Evolutionary conservation across 2,329 filamentous ascomycete genomes (phyloP), one percentile per base, ranked within the genome.

Genomic region (Epichloe scottii): DNA sequence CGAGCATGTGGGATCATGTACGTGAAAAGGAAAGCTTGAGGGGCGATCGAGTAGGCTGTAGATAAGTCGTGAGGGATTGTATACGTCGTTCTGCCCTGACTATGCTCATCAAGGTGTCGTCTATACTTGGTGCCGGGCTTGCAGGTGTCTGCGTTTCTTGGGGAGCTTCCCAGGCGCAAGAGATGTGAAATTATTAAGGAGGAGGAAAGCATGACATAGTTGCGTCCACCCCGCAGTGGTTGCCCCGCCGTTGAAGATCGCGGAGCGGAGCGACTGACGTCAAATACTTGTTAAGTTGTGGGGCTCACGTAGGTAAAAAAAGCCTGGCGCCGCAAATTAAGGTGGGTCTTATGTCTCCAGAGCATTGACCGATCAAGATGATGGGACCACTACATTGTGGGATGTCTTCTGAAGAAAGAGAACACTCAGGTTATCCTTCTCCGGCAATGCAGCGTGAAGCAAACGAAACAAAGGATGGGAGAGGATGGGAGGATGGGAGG

Each of bases 71-170:
- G 17, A 64, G 48, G 14, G 55, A 56, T 53, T 53, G 56, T 17
- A 63, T 58, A 26, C 59, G 60, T 48, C 58, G 59, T 5, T 51
- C 49, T 19, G 60, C 59, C 57, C 60, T 58, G 50, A 51, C 35
- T 51, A 54, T 40, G 52, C 53, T 63, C 62, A 63, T 64, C 42
- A 50, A 48, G 47, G 50, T 41, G 38, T 17, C 5, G 17, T 37
- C 12, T 15, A 11, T 23, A 38, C 15, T 26, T 14, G 43, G 45
- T n/a, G 35, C 35, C 21, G n/a, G 40, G n/a, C 12, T 17, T 42
- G 37, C 12, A 43, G 33, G 14, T 43, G 48, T 8, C n/a, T 38
- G 19, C 12, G 30, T 34, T 37, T 15, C 4, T 5, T 8, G 26
- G 26, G 12, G 11, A 49, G 19, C 47, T 8, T 19, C 23, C 14